Evolutionary conservation across 306 rosid genomes (phyloP), one percentile per base, ranked within the genome.

Genomic region (Ziziphus jujuba): DNA sequence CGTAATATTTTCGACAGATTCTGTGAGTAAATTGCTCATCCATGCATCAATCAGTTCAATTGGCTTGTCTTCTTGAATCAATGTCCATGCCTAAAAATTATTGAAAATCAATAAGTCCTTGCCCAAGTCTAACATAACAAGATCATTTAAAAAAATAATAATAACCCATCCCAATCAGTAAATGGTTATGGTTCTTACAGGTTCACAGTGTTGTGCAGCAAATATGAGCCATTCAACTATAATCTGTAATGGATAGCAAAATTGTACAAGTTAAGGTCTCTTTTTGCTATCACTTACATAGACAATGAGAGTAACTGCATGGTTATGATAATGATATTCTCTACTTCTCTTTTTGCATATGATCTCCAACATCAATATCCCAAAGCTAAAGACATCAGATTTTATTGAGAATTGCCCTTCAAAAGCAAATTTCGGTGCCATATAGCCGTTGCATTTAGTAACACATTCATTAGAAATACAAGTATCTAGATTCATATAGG

Each of bases 331-430:
- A 47, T 23, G 9, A 22, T 63, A 63, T 5, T 58, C 58, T 72
- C 58, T 72, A 1, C 44, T 72, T 63, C 49, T 63, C 34, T 45
- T 63, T 7, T 65, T 70, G 44, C 70, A 63, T 13, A 63, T 72
- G 25, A 72, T 72, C 63, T 72, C 76, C 57, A 72, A 11, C 20
- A 63, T 2, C 50, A 56, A 55, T 24, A 72, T 65, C 13, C 70
- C 76, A 72, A 45, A 72, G 34, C 76, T 72, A 44, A 55, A 72
- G 1, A 31, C 51, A n/a, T 72, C 76, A 0, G 76, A 72, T 63
- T 72, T 72, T 2, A 31, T 20, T 0, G 76, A 72, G 65, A 62
- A 72, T 45, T 40, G 43, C 52, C 76, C 70, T 9, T 44, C 70
- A 9, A 17, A 23, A 11, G 76, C 69, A 53, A 62, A 71, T 52